A percentile compares a stretch with the other conserved stretches of the same genome.
These are phyloP conservation scores for Xylaria scruposa DNA, from an alignment of 495 filamentous ascomycete genomes.

Conservation along the genomic window DNA sequence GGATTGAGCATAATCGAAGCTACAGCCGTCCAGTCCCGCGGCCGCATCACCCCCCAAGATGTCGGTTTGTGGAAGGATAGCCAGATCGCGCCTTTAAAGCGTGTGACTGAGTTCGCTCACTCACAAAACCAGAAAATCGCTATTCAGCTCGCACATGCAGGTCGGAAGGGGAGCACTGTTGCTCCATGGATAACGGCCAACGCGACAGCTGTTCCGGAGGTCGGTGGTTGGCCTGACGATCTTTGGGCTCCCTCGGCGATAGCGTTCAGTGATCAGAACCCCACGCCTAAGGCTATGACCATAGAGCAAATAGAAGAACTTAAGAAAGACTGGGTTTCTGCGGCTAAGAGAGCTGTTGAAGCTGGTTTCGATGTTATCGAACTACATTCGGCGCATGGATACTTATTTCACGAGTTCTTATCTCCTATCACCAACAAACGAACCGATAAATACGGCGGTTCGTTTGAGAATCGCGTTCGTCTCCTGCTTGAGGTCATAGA, in stretches of 20 bases:
- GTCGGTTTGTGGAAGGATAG: constrained; percentile 76
- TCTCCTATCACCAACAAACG: constrained; percentile 62
- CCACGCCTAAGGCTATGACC: constrained; percentile 62
- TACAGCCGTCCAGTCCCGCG: constrained; percentile 69
- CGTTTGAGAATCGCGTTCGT: constrained; percentile 66
- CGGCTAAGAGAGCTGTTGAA: constrained; percentile 59
- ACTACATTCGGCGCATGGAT: constrained; percentile 57
- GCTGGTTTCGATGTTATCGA: constrained; percentile 64
- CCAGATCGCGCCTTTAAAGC: constrained; percentile 67
- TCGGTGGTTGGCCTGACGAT: constrained; percentile 68
- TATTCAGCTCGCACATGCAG: constrained; percentile 78
- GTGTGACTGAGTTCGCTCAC: constrained; percentile 71
- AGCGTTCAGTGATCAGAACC: constrained; percentile 58
- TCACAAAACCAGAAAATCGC: constrained; percentile 71
- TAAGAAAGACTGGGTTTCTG: constrained; percentile 61
- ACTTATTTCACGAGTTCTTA: constrained; percentile 61
- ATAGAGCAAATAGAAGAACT: constrained; percentile 61
- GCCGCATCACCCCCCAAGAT: constrained; percentile 76
- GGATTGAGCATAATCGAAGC: constrained; percentile 75
- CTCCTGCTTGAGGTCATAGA: constrained; percentile 62
- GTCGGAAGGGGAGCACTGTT: constrained; percentile 72
- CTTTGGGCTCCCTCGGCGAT: constrained; percentile 63
- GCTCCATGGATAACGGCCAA: constrained; percentile 66
- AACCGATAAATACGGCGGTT: constrained; percentile 69
- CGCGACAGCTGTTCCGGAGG: constrained; percentile 57